These are phyloP conservation scores for Aureobasidium melanogenum DNA, from an alignment of 2,329 filamentous ascomycete species.

Conservation along the genomic window DNA sequence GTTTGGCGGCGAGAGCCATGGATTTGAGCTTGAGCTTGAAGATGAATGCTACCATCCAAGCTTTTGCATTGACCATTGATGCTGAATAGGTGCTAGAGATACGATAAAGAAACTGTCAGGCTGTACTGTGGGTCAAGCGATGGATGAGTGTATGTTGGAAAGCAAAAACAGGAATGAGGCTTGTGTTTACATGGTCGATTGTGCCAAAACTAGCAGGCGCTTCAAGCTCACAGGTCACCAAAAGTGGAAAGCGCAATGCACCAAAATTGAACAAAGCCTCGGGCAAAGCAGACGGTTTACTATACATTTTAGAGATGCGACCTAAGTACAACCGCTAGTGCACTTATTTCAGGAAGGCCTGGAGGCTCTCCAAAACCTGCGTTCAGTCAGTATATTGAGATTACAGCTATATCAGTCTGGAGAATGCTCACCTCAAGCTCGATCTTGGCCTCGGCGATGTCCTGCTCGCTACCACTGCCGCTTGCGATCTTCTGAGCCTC, in stretches of 20 bases:
- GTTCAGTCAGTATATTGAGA: constrained; percentile 7
- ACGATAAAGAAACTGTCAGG: neutral
- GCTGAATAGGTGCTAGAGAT: neutral
- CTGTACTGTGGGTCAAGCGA: neutral
- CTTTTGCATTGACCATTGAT: constrained; percentile 8
- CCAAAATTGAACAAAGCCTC: neutral
- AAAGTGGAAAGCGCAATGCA: neutral
- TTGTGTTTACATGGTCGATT: neutral
- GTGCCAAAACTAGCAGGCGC: neutral
- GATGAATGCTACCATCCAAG: neutral
- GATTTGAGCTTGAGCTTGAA: constrained; percentile 8
- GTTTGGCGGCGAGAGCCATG: neutral
- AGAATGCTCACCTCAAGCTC: constrained; percentile 75
- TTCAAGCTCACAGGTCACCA: neutral
- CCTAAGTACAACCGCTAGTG: constrained; percentile 31
- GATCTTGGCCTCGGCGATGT: constrained; percentile 98
- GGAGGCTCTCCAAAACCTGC: constrained; percentile 74
- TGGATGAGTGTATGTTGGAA: neutral
- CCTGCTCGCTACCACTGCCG: constrained; percentile 88
- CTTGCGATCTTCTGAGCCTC: constrained; percentile 93
- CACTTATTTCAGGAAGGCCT: constrained; percentile 69
- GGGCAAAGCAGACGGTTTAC: constrained; percentile 19
- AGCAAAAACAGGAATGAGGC: neutral
- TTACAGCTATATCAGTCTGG: constrained; percentile 15
- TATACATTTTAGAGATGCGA: constrained; percentile 7